Evolutionary conservation across 192 early-diverging fungal genomes (phyloP).

Genomic region (Coemansia sp.): DNA sequence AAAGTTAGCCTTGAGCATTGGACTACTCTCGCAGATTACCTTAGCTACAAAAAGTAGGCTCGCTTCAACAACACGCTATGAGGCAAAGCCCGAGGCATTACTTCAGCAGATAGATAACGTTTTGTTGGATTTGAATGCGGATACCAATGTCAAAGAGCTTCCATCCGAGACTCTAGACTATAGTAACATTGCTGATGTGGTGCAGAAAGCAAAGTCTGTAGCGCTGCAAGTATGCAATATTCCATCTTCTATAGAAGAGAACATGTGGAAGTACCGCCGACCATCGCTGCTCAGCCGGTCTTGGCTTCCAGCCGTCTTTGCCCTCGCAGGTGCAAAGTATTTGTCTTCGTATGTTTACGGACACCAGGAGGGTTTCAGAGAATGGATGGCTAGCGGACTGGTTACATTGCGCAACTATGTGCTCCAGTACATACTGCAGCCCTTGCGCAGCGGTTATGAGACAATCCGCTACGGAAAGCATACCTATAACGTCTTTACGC

Average conservation of each 20-base stretch:
- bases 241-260: neutral
- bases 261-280: slow-evolving; percentile 40
- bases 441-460: slow-evolving; percentile 67
- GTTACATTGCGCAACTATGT: slow-evolving; percentile 67
- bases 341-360: slow-evolving; percentile 53
- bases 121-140: neutral
- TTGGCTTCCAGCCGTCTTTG: slow-evolving; percentile 65
- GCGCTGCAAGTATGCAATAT: slow-evolving; percentile 18
- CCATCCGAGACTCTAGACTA: neutral
- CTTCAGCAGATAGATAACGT: slow-evolving; percentile 16
- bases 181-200: neutral
- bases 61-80: neutral
- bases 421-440: slow-evolving; percentile 77
- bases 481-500: slow-evolving; percentile 73
- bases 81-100: slow-evolving; percentile 6
- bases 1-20: slow-evolving; percentile 64
- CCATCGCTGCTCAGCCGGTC: slow-evolving; percentile 58
- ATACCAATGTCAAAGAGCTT: slow-evolving; percentile 6
- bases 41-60: neutral
- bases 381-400: slow-evolving; percentile 54
- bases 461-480: slow-evolving; percentile 82
- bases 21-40: slow-evolving; percentile 52
- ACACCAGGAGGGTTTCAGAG: slow-evolving; percentile 56
- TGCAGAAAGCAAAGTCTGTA: slow-evolving; percentile 1
- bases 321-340: slow-evolving; percentile 50